Evolutionary conservation across 306 rosid genomes (phyloP), one percentile per base, ranked within the genome.

Genomic region (Acacia crassicarpa): DNA sequence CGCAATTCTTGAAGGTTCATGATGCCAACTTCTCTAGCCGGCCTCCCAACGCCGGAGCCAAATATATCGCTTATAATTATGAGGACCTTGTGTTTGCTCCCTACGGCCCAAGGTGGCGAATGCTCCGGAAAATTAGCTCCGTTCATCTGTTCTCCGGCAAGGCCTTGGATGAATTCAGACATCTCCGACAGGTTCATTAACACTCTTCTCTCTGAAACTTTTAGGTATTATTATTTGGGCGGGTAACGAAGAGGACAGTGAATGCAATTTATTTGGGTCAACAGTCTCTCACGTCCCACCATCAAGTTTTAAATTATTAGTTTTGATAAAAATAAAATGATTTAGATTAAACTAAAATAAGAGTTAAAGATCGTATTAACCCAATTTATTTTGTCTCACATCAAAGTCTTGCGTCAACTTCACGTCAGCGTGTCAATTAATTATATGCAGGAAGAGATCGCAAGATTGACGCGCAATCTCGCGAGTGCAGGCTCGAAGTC

Each of bases 31-130:
- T 94, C 89, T 83, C 87, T 0, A 90, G 90, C 85, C 87, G 99
- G 51, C 99, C 99, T 0, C 99, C 97, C 0, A 93, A 89, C 77
- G 85, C 97, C 7, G 98, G 93, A 0, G 95, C 94, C 7, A 93
- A 90, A 83, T 61, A 90, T 75, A 75, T 91, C 3, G 93, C 89
- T 2, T 95, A 95, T 46, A 93, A 91, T 61, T 91, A 91, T 77
- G 93, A 93, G 44, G 98, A 95, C 72, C 82, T 95, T 8, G 99
- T 93, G 10, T 93, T 95, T 22, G 89, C 91, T 0, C 98, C 99
- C 2, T 95, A 95, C 76, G 95, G 99, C 0, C 87, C 92, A 0
- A 81, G 95, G 33, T 95, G 98, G 97, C 87, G 98, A 5, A 63
- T 90, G 86, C 88, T 91, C 40, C 85, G 97, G 72, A 95, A 95